Conservation (phyloP, 2,329 filamentous ascomycete species). For the Colletotrichum liriopes region DNA sequence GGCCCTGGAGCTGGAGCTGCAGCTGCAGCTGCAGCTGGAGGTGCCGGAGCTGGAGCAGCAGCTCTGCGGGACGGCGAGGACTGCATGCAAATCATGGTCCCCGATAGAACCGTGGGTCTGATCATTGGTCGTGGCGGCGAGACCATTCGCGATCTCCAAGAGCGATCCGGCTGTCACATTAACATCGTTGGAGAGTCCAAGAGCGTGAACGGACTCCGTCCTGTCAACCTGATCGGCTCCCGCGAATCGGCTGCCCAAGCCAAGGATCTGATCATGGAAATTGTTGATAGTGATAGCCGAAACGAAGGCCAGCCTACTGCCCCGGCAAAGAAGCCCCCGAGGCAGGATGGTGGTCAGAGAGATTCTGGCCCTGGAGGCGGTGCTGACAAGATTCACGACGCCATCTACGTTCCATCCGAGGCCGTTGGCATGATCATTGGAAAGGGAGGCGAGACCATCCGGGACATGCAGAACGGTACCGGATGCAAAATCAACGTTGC, state of each 20-base stretch:
- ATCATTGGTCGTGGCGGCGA: conserved; percentile 96
- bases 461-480: conserved; percentile 90
- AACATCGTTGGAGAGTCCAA: conserved; percentile 96
- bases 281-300: conserved; percentile 91
- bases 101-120: conserved; percentile 90
- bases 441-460: conserved; percentile 94
- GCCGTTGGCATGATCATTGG: conserved; percentile 97
- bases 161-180: conserved; percentile 93
- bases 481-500: conserved; percentile 97
- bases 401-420: conserved; percentile 89
- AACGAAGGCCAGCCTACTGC: conserved; percentile 60
- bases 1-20: conserved; percentile 54
- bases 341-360: conserved; percentile 52
- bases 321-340: conserved; percentile 48
- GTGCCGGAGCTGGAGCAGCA: conserved; percentile 48
- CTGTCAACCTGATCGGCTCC: conserved; percentile 90
- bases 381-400: conserved; percentile 83
- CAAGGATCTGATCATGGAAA: conserved; percentile 92
- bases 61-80: conserved; percentile 85
- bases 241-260: conserved; percentile 81
- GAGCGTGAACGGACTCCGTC: conserved; percentile 89
- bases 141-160: conserved; percentile 93
- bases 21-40: conserved; percentile 46
- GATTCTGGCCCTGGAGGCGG: conserved; percentile 53
- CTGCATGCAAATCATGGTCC: conserved; percentile 93